Percentiles rank a stretch among this genome's conserved stretches.
phyloP scores from a whole-genome alignment of 306 rosid genomes.

The Clitoria ternatea region DNA sequence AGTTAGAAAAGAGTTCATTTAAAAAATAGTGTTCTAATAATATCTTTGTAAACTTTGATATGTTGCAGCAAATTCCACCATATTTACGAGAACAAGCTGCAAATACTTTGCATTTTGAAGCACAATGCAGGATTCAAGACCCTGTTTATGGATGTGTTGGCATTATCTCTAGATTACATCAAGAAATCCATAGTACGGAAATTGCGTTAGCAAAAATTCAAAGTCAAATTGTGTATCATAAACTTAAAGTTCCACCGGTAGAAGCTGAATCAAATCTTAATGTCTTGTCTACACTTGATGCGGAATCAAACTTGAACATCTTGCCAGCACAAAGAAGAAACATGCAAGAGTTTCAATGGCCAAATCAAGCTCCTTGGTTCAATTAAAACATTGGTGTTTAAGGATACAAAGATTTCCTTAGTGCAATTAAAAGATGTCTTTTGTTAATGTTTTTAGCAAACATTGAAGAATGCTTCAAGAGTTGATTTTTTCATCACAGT shows the following conservation, averaged over 20 bases:
- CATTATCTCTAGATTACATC: slow-evolving; percentile 47
- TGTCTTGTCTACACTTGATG: slow-evolving; percentile 1
- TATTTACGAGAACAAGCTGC: slow-evolving; percentile 52
- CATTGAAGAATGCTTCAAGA: neutral
- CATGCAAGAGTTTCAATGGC: slow-evolving; percentile 18
- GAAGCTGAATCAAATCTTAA: slow-evolving; percentile 18
- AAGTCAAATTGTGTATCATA: slow-evolving; percentile 43
- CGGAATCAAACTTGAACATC: slow-evolving; percentile 11
- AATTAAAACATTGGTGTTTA: neutral
- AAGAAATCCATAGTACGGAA: slow-evolving; percentile 44
- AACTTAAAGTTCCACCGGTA: slow-evolving; percentile 12
- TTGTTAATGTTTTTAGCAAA: neutral
- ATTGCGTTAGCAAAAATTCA: slow-evolving; percentile 43
- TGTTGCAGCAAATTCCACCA: slow-evolving; percentile 45
- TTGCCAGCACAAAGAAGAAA: slow-evolving; percentile 24
- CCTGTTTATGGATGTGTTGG: slow-evolving; percentile 73
- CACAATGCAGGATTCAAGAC: slow-evolving; percentile 52
- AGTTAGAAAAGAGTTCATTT: neutral
- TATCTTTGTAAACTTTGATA: neutral
- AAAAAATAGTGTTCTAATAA: too few relatives aligned
- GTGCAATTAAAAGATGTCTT: neutral
- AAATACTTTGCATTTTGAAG: slow-evolving; percentile 52
- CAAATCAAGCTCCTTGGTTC: slow-evolving; percentile 24
- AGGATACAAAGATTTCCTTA: neutral
- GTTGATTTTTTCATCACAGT: neutral